These are phyloP conservation scores for Lathyrus sativus DNA, from an alignment of 306 rosid genomes.

Conservation along the genomic window DNA sequence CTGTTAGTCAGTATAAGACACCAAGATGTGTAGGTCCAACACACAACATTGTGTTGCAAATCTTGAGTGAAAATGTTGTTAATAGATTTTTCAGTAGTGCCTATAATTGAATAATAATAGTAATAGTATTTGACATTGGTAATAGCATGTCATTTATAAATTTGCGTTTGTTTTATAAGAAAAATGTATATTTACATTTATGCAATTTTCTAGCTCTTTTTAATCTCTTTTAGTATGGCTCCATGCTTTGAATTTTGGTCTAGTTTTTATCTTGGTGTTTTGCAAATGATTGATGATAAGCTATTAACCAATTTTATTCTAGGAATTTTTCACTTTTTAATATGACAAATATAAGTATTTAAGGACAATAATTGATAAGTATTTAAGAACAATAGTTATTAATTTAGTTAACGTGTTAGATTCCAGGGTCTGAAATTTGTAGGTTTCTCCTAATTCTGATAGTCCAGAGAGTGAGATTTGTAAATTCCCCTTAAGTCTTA, in stretches of 20 bases:
- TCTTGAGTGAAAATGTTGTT: constrained; percentile 64
- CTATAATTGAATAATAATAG: constrained; percentile 38
- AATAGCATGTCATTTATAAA: not conserved
- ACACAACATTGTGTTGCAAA: constrained; percentile 62
- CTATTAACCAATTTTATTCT: too few species aligned
- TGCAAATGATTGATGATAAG: too few species aligned
- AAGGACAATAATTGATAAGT: too few species aligned
- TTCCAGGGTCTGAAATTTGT: too few species aligned
- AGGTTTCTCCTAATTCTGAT: too few species aligned
- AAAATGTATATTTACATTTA: not conserved
- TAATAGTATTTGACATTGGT: not conserved
- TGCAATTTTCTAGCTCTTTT: not conserved
- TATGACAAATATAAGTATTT: too few species aligned
- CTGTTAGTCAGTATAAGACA: constrained; percentile 84
- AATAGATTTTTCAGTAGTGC: constrained; percentile 65
- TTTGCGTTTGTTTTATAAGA: not conserved
- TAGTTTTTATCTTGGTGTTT: too few species aligned
- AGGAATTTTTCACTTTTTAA: too few species aligned
- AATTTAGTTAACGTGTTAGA: too few species aligned
- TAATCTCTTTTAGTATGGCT: not conserved
- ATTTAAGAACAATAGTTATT: too few species aligned
- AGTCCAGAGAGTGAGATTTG: too few species aligned
- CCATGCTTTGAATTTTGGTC: not conserved
- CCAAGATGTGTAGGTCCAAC: constrained; percentile 71
- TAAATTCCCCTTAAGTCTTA: too few species aligned